Conservation (phyloP, 2,329 filamentous ascomycete species). For the Alternaria gansuensis region DNA sequence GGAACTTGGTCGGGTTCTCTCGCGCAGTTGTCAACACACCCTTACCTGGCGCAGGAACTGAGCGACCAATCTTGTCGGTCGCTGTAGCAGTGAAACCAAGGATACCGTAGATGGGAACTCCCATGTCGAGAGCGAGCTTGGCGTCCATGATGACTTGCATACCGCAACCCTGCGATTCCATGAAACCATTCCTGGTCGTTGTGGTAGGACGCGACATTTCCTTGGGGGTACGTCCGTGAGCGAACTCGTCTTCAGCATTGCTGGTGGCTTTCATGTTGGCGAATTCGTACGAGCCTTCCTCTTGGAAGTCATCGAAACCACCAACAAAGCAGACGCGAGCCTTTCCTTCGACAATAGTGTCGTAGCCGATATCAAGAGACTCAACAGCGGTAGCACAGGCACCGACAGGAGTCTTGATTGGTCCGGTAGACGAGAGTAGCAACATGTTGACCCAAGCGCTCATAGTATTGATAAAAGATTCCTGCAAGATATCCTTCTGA, state of each 20-base stretch:
- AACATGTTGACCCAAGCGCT: constrained; percentile 99
- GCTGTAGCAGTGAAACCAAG: constrained; percentile 93
- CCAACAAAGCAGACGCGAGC: constrained; percentile 96
- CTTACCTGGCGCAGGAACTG: constrained; percentile 93
- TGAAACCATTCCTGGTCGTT: constrained; percentile 96
- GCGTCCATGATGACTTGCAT: constrained; percentile 99
- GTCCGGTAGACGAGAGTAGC: constrained; percentile 92
- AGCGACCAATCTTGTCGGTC: constrained; percentile 98
- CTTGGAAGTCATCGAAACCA: constrained; percentile 98
- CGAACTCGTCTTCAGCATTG: constrained; percentile 96
- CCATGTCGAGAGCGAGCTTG: constrained; percentile 95
- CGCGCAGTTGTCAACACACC: constrained; percentile 96
- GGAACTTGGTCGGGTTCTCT: constrained; percentile 89
- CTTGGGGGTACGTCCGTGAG: constrained; percentile 89
- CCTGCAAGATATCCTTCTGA: constrained; percentile 98
- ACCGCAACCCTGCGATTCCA: constrained; percentile 99
- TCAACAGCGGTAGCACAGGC: constrained; percentile 97
- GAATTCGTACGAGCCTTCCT: constrained; percentile 99
- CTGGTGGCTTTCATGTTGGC: constrained; percentile 99
- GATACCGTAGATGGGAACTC: constrained; percentile 95
- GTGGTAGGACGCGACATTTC: constrained; percentile 99
- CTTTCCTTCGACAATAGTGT: constrained; percentile 98
- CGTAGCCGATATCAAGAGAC: constrained; percentile 96
- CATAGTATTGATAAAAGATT: constrained; percentile 99
- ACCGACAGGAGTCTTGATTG: constrained; percentile 98